Percentiles rank a stretch among this genome's conserved stretches.
These are phyloP conservation scores for Heritiera littoralis DNA, from an alignment of 345 rosid genomes.

Conservation along the genomic window DNA sequence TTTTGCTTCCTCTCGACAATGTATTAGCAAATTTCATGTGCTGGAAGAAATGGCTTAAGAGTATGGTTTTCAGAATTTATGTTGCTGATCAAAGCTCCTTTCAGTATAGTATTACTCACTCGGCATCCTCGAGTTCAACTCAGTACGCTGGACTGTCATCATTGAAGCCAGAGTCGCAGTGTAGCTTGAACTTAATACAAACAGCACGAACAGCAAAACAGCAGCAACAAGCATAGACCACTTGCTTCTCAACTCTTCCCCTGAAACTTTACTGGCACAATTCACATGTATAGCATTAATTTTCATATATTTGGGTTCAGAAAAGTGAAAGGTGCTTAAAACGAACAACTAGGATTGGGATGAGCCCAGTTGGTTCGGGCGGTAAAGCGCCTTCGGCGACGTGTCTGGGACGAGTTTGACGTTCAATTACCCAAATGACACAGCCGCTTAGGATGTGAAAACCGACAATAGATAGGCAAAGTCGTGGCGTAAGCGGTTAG, in stretches of 20 bases:
- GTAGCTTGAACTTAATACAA: conserved; percentile 42
- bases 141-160: conserved; percentile 33
- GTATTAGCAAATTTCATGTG: not conserved
- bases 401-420: not conserved
- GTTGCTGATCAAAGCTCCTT: not conserved
- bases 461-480: conserved; percentile 24
- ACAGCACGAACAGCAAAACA: conserved; percentile 40
- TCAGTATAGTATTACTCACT: not conserved
- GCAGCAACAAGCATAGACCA: conserved; percentile 39
- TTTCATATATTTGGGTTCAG: not conserved
- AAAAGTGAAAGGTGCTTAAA: conserved; percentile 19
- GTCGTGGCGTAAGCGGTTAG: conserved; percentile 19
- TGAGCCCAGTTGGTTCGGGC: conserved; percentile 2
- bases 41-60: not conserved
- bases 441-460: conserved; percentile 22
- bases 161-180: conserved; percentile 43
- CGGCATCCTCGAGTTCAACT: conserved; percentile 13
- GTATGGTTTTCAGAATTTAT: not conserved
- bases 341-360: conserved; percentile 23
- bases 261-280: not conserved
- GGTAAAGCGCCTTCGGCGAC: not conserved
- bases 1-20: conserved; percentile 1
- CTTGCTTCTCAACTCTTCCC: conserved; percentile 37
- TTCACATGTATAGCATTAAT: too few species aligned
- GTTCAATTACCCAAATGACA: conserved; percentile 31